Evolutionary conservation across 495 filamentous ascomycete genomes (phyloP), one percentile per base, ranked within the genome.

Genomic region (Choiromyces venosus): DNA sequence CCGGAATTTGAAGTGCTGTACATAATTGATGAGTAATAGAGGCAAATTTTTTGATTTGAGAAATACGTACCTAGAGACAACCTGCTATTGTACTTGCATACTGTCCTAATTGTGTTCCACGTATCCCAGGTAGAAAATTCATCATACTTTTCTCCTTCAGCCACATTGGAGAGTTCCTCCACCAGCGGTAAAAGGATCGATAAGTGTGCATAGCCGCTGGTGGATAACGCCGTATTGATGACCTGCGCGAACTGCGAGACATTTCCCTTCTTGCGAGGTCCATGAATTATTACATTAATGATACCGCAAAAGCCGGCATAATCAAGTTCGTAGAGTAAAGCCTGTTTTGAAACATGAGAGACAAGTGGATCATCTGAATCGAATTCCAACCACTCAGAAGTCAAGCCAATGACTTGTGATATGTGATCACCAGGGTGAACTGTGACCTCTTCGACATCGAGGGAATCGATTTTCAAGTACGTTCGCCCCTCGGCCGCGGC

Each of bases 251-350:
- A 98, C 78, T 92, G 91, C 4, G 88, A 80, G 40, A 87, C 61
- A 6, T 76, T 79, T 21, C 68, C 71, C 66, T 65, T 73, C 21
- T 72, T 85, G 86, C 80, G 81, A 1, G 94, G 95, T 6, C 93
- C 92, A 4, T 89, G 89, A 39, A 98, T 84, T 70, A 97, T 84
- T 52, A 99, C 86, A 81, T 91, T 96, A 33, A 88, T 88, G 73
- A 93, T 86, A 21, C 95, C 95, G 81, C 93, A 96, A 84, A 97
- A 99, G 67, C 91, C 92, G 44, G 95, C 96, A 82, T 97, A 99
- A 33, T 91, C 90, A 25, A 98, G 87, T 78, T 99, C 95, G 69
- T 95, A 84, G 81, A 93, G 92, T 66, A 99, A 83, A 2, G 97
- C 92, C 46, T 82, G 80, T 40, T 75, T 80, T 10, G 80, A 82